These are phyloP conservation scores for Apophysomyces elegans DNA, from an alignment of 371 early-diverging fungal genomes.

Conservation along the genomic window DNA sequence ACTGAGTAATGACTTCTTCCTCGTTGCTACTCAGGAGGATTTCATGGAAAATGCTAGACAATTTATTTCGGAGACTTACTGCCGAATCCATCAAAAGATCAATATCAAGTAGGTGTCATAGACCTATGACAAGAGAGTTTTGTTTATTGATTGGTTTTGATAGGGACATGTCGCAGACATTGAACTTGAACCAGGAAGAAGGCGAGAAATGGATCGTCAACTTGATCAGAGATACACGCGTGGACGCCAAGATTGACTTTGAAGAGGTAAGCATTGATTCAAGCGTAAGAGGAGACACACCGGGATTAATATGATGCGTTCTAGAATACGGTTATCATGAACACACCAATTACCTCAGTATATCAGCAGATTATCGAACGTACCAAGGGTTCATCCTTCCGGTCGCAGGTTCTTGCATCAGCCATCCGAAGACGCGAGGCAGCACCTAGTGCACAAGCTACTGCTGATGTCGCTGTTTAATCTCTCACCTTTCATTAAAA, in stretches of 20 bases:
- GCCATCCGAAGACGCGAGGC: slow-evolving; percentile 89
- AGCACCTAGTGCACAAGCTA: slow-evolving; percentile 7
- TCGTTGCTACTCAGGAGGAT: slow-evolving; percentile 81
- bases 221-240: slow-evolving; percentile 91
- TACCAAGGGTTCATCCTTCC: slow-evolving; percentile 87
- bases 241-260: slow-evolving; percentile 96
- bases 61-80: slow-evolving; percentile 94
- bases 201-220: slow-evolving; percentile 98
- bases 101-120: slow-evolving; percentile 59
- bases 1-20: slow-evolving; percentile 87
- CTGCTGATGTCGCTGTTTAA: slow-evolving; percentile 5
- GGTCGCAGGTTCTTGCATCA: slow-evolving; percentile 86
- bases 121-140: not conserved
- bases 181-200: slow-evolving; percentile 86
- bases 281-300: too few relatives aligned
- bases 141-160: not conserved
- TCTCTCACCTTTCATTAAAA: slow-evolving; percentile 2
- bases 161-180: slow-evolving; percentile 76
- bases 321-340: slow-evolving; percentile 91
- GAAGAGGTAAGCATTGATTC: slow-evolving; percentile 59
- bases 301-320: too few relatives aligned
- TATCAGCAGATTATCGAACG: slow-evolving; percentile 95
- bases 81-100: slow-evolving; percentile 93
- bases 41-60: slow-evolving; percentile 92
- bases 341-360: slow-evolving; percentile 80